phyloP scores from a whole-genome alignment of 2,329 filamentous ascomycete species.

The Apiospora koreana region DNA sequence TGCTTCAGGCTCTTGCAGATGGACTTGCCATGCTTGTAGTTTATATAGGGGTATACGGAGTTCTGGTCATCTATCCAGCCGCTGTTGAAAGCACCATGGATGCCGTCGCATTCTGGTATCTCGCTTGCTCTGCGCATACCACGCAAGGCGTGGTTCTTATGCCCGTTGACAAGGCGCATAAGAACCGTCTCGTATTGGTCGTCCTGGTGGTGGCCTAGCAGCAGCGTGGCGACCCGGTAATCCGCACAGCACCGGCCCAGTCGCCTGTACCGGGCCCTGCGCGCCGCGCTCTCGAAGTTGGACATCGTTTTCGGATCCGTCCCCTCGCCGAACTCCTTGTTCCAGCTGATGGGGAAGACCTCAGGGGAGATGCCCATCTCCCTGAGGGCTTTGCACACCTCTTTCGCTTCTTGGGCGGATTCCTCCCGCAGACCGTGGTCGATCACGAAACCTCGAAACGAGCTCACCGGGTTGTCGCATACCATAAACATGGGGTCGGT shows the following conservation, averaged over 20 bases:
- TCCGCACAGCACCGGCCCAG: slow-evolving; percentile 63
- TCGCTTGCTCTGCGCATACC: slow-evolving; percentile 66
- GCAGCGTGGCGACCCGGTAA: slow-evolving; percentile 56
- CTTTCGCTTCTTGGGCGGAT: slow-evolving; percentile 52
- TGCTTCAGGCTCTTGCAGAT: slow-evolving; percentile 26
- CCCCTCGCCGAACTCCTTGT: slow-evolving; percentile 29
- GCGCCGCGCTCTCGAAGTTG: slow-evolving; percentile 77
- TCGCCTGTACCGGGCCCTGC: slow-evolving; percentile 70
- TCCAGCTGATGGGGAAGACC: slow-evolving; percentile 51
- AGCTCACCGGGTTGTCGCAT: slow-evolving; percentile 44
- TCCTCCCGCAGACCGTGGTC: slow-evolving; percentile 58
- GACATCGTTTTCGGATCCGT: slow-evolving; percentile 44
- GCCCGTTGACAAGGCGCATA: slow-evolving; percentile 71
- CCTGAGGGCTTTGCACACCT: slow-evolving; percentile 41
- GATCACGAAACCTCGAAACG: slow-evolving; percentile 51
- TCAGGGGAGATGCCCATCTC: slow-evolving; percentile 35
- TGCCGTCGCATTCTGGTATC: slow-evolving; percentile 82
- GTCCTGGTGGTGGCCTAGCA: slow-evolving; percentile 85
- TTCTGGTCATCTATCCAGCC: slow-evolving; percentile 54
- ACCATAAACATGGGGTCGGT: slow-evolving; percentile 38
- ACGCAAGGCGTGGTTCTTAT: slow-evolving; percentile 68
- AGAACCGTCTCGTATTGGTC: slow-evolving; percentile 91
- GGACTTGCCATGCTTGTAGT: slow-evolving; percentile 29
- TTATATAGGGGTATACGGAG: slow-evolving; percentile 36
- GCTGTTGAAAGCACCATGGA: slow-evolving; percentile 71